Base-by-base conservation (phyloP, 2,329 filamentous ascomycete genomes). In the Uncinocarpus reesii region DNA sequence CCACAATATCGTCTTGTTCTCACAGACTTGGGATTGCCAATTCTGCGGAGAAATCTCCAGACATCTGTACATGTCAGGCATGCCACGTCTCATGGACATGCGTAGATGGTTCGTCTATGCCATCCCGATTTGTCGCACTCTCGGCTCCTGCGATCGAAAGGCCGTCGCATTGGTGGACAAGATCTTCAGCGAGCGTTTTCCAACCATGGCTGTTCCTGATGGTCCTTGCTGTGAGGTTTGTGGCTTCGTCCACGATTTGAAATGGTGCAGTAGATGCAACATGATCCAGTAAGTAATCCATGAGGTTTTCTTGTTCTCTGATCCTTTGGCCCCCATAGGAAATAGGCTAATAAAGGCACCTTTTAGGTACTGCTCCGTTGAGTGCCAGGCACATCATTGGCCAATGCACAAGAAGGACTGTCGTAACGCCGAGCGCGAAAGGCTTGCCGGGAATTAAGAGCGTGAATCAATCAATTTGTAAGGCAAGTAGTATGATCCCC, bases 1-100 rank as follows among this genome's bases (percentile, higher is more conserved):
- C 16, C 37, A 42, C 31, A 29, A 42, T 18, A 7, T 2, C n/a
- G n/a, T 48, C 15, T 43, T 48, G 37, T 8, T 37, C 23, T 28
- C 46, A 8, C 46, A 43, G 38, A 11, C 23, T 13, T 48, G 46
- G 46, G 46, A 48, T n/a, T 48, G 46, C 26, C 46, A 48, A 16
- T 48, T 48, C 29, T 48, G 46, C 31, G 46, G 46, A 1, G 29
- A 48, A 16, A 29, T 48, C 26, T 42, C 46, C 3, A 48, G 43
- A 15, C n/a, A 48, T 11, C 23, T 48, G 2, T 42, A 36, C 20
- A 42, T 48, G 37, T 48, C 46, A 15, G 46, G 46, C 11, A 42
- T 48, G 46, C 46, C 46, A 13, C 46, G 46, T 11, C 37, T 48
- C 11, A 48, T 42, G 37, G 31, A 37, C 11, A 24, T 36, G 20